Evolutionary conservation across 2,329 filamentous ascomycete genomes (phyloP).

Genomic region (Botrytis cinerea): DNA sequence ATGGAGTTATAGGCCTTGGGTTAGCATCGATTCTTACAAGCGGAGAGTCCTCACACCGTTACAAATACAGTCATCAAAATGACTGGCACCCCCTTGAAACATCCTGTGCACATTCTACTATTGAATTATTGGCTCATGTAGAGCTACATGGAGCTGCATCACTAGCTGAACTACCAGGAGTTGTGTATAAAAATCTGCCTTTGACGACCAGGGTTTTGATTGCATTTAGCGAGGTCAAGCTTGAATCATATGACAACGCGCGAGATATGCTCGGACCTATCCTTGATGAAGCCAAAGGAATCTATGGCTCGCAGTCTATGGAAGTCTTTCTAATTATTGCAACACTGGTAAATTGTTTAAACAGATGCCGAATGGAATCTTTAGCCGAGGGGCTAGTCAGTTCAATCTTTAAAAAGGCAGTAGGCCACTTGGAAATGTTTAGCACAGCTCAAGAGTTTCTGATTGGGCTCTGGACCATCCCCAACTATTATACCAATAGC

Average conservation of each 20-base stretch:
- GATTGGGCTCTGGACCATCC: background rate
- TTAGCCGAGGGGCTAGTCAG: background rate
- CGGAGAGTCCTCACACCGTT: background rate
- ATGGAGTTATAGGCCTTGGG: background rate
- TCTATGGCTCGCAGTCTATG: background rate
- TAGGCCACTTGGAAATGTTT: no score
- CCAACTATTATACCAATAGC: background rate
- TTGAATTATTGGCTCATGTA: background rate
- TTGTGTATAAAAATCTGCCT: background rate
- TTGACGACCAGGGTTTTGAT: background rate
- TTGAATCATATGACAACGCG: background rate
- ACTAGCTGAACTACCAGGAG: background rate
- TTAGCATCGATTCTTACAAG: background rate
- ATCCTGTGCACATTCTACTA: background rate
- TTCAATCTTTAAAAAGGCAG: background rate
- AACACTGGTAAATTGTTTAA: conserved; percentile 12
- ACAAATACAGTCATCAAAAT: background rate
- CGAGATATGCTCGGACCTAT: background rate
- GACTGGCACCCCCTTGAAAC: background rate
- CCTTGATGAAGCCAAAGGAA: background rate
- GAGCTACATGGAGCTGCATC: background rate
- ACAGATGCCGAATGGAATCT: background rate
- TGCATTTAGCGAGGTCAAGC: background rate
- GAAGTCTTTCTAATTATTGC: background rate
- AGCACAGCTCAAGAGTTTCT: background rate